These are phyloP conservation scores for Teunomyces aglyptinius DNA, from an alignment of 805 yeast genomes.

Conservation along the genomic window DNA sequence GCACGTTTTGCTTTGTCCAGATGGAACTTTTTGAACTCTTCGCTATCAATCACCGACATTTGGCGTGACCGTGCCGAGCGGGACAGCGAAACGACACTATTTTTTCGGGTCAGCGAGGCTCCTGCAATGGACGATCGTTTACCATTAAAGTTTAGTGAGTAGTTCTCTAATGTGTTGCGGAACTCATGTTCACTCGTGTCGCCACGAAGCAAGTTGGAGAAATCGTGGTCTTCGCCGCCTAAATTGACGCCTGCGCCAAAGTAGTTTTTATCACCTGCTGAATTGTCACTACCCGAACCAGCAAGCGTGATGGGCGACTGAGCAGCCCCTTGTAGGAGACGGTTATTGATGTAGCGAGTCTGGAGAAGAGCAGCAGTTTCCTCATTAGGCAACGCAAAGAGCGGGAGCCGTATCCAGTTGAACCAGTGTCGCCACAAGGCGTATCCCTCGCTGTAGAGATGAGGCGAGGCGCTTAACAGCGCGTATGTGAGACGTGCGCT, in stretches of 20 bases:
- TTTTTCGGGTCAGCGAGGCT: slow-evolving; percentile 6
- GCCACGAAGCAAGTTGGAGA: slow-evolving; percentile 35
- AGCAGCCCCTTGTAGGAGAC: background rate
- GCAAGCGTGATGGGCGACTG: slow-evolving; percentile 1
- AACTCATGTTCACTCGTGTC: slow-evolving; percentile 28
- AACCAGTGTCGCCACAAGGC: slow-evolving; percentile 40
- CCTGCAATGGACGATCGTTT: slow-evolving; percentile 7
- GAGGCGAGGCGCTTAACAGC: slow-evolving; percentile 27
- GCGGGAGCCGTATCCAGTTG: slow-evolving; percentile 39
- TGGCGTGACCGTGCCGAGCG: slow-evolving; percentile 17
- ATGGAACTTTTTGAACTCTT: slow-evolving; percentile 14
- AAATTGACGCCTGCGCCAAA: slow-evolving; percentile 10
- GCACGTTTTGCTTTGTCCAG: background rate
- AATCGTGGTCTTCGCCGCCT: slow-evolving; percentile 26
- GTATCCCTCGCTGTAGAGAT: slow-evolving; percentile 28
- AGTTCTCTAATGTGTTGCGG: slow-evolving; percentile 28
- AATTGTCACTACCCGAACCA: slow-evolving; percentile 1
- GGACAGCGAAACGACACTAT: slow-evolving; percentile 9
- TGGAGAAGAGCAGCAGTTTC: slow-evolving; percentile 25
- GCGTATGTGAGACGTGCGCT: slow-evolving; percentile 22
- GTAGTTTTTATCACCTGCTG: background rate
- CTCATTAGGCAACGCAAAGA: slow-evolving; percentile 44
- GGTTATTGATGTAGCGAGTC: slow-evolving; percentile 11
- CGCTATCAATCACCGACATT: slow-evolving; percentile 14
- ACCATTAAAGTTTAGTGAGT: slow-evolving; percentile 23